phyloP scores from a whole-genome alignment of 441 rosid genomes.

The Populus hybrid region DNA sequence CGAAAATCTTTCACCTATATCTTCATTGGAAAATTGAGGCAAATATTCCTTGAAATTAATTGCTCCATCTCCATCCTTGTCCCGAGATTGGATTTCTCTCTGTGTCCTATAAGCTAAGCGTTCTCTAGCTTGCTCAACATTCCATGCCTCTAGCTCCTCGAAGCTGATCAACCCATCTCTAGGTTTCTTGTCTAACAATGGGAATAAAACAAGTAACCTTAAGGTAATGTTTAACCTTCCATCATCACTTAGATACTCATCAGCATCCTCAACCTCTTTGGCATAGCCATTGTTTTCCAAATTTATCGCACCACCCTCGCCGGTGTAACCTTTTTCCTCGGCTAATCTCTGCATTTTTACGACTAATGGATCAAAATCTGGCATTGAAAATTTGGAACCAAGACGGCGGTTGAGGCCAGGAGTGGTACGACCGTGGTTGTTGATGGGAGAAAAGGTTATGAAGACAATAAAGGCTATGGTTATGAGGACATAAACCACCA shows the following conservation, averaged over 20 bases:
- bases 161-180: slow-evolving; percentile 45
- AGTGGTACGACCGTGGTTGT: slow-evolving; percentile 3
- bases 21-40: slow-evolving; percentile 50
- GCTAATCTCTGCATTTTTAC: slow-evolving; percentile 36
- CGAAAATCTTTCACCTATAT: slow-evolving; percentile 37
- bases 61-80: slow-evolving; percentile 49
- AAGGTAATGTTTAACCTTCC: slow-evolving; percentile 47
- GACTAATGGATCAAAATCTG: slow-evolving; percentile 56
- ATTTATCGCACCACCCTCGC: neutral
- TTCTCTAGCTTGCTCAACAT: slow-evolving; percentile 41
- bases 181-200: slow-evolving; percentile 50
- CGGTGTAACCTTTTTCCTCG: slow-evolving; percentile 19
- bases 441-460: slow-evolving; percentile 23
- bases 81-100: slow-evolving; percentile 39
- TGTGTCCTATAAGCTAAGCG: slow-evolving; percentile 44
- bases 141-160: slow-evolving; percentile 63
- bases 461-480: slow-evolving; percentile 37
- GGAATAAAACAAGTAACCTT: slow-evolving; percentile 58
- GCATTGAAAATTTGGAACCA: slow-evolving; percentile 32
- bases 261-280: slow-evolving; percentile 11
- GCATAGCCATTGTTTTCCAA: neutral
- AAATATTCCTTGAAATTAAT: slow-evolving; percentile 51
- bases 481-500: slow-evolving; percentile 47
- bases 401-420: slow-evolving; percentile 39
- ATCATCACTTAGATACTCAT: slow-evolving; percentile 34